Evolutionary conservation across 2,329 filamentous ascomycete species (phyloP), one percentile per base, ranked within the genome.

Genomic region (Xylariaceae sp.): DNA sequence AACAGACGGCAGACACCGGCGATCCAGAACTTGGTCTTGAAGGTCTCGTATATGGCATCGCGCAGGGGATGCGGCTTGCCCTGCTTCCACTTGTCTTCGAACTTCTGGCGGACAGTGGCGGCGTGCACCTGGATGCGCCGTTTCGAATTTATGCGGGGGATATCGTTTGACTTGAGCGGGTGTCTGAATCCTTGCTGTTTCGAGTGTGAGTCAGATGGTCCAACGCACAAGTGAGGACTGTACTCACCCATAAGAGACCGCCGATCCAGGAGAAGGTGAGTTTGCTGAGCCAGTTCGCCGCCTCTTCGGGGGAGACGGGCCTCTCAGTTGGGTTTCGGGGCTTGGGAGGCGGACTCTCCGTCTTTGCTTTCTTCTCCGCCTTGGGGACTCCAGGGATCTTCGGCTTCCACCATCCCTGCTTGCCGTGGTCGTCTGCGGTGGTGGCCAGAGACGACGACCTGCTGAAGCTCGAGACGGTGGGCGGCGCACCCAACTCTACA

Each of bases 231-330:
- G 28, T 28, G 14, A 33, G 24, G 17, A 26, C 17, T 19, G 25
- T 12, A 63, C 72, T 60, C 56, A 80, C 78, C 40, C 60, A 68
- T 86, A 94, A 94, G 37, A 94, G 55, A 2, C 84, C 78, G 1
- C 76, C 75, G 67, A 94, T 87, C 88, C 88, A 94, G 56, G 84
- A 75, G 51, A 93, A 94, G 5, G 79, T 80, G 11, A 92, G 55
- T 34, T 70, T 53, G 59, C 83, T 92, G 42, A 90, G 5, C n/a
- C n/a, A 6, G 15, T 26, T 26, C 12, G 24, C 24, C n/a, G 6
- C 15, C n/a, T 26, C 24, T 14, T 26, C 24, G 24, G 5, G 12
- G 24, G 24, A 26, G 6, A 12, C 5, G n/a, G 24, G 24, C 24
- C 24, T 26, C n/a, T n/a, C n/a, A n/a, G n/a, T n/a, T n/a, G n/a